Evolutionary conservation across 2,329 filamentous ascomycete genomes (phyloP).

Genomic region (Fusarium austroafricanum): DNA sequence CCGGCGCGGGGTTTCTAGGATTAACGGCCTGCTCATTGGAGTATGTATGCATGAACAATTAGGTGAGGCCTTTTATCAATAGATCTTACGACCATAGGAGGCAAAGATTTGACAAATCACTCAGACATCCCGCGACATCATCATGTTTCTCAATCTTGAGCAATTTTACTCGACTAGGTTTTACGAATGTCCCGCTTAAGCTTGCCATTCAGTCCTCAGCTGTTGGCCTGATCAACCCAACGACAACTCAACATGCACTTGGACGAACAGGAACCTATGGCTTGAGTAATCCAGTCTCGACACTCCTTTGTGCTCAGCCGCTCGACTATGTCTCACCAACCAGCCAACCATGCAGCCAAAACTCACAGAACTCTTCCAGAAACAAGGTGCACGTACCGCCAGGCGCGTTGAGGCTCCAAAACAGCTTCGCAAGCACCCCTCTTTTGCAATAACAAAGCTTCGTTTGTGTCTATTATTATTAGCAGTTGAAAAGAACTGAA

Average conservation of each 20-base stretch:
- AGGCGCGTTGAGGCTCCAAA: slow-evolving; percentile 26
- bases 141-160: neutral
- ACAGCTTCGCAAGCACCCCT: slow-evolving; percentile 10
- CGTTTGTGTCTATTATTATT: slow-evolving; percentile 3
- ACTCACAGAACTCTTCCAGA: slow-evolving; percentile 33
- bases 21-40: slow-evolving; percentile 8
- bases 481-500: slow-evolving; percentile 4
- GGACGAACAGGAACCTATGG: slow-evolving; percentile 19
- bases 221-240: slow-evolving; percentile 1
- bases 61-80: slow-evolving; percentile 3
- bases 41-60: slow-evolving; percentile 20
- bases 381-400: slow-evolving; percentile 31
- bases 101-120: slow-evolving; percentile 22
- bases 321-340: slow-evolving; percentile 11
- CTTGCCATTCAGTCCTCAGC: neutral
- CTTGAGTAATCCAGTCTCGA: slow-evolving; percentile 20
- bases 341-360: slow-evolving; percentile 6
- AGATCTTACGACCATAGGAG: slow-evolving; percentile 38
- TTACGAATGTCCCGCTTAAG: neutral
- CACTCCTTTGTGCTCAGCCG: neutral
- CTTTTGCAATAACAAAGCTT: slow-evolving; percentile 12
- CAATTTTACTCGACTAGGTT: neutral
- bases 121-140: slow-evolving; percentile 21
- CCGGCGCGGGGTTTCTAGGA: slow-evolving; percentile 29
- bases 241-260: neutral